A percentile compares a stretch with the other conserved stretches of the same genome.
These are phyloP conservation scores for Bolboschoenus planiculmis DNA, from an alignment of 176 grass and related monocot species.

Conservation along the genomic window DNA sequence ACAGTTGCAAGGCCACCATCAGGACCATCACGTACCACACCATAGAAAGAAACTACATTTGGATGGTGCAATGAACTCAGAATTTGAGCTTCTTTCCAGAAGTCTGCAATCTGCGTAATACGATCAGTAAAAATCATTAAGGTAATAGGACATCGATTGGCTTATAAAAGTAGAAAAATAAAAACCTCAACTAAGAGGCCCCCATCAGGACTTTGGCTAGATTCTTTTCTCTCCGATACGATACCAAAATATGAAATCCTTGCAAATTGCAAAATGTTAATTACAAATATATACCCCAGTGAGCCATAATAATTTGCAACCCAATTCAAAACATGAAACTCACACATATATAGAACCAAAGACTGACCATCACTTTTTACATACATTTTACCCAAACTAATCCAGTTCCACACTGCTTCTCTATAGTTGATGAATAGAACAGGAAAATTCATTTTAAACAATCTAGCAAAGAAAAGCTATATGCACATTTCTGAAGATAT, in stretches of 20 bases:
- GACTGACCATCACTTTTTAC: background rate
- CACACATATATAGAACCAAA: background rate
- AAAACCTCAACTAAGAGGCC: background rate
- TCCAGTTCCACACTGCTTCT: background rate
- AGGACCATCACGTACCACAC: conserved; percentile 93
- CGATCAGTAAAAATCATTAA: background rate
- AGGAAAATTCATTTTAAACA: background rate
- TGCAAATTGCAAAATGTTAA: background rate
- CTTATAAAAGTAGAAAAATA: background rate
- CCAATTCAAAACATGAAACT: background rate
- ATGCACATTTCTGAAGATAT: background rate
- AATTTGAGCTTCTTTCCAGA: conserved; percentile 94
- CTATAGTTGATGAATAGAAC: background rate
- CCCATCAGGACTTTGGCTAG: background rate
- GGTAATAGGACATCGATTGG: background rate
- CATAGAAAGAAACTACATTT: conserved; percentile 96
- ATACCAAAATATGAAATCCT: background rate
- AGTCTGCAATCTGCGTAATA: conserved; percentile 81
- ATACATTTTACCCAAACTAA: background rate
- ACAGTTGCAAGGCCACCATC: conserved; percentile 92
- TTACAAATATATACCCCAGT: background rate
- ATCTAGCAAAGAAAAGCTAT: background rate
- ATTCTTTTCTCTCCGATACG: background rate
- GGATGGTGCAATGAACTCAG: conserved; percentile 95
- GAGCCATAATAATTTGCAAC: background rate